These are phyloP conservation scores for Elaeis guineensis DNA, from an alignment of 176 grass and related monocot genomes.

Conservation along the genomic window DNA sequence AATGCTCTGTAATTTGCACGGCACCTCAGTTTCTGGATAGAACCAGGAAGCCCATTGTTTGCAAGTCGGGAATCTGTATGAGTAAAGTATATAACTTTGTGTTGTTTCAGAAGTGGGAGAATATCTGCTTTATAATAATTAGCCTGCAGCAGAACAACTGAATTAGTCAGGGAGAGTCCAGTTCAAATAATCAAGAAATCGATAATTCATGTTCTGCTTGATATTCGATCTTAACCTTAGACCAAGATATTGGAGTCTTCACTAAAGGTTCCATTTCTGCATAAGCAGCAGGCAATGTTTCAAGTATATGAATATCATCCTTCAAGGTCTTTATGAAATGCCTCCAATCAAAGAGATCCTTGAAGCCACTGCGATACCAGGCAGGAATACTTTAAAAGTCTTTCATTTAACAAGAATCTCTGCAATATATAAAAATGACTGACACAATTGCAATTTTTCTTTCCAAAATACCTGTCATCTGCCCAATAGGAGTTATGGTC, in stretches of 20 bases:
- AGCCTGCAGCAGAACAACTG: conserved; percentile 43
- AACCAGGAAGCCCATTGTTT: conserved; percentile 87
- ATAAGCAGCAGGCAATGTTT: conserved; percentile 62
- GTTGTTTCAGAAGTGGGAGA: conserved; percentile 74
- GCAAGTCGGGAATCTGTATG: conserved; percentile 96
- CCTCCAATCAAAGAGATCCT: conserved; percentile 97
- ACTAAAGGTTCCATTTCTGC: conserved; percentile 53
- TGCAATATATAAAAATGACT: too few relatives aligned
- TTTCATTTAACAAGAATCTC: too few relatives aligned
- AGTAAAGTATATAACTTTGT: conserved; percentile 95
- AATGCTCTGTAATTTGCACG: conserved; percentile 81
- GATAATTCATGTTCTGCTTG: conserved; percentile 3
- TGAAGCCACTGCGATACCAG: conserved; percentile 70
- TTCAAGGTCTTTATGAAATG: conserved; percentile 92
- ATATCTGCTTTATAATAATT: conserved; percentile 94
- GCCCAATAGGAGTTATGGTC: conserved; percentile 99
- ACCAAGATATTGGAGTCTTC: conserved; percentile 98
- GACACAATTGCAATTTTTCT: too few relatives aligned
- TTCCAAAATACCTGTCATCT: conserved; percentile 62
- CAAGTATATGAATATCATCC: conserved; percentile 91
- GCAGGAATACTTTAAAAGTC: not conserved
- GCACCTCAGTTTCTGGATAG: conserved; percentile 95
- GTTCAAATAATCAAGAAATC: not conserved
- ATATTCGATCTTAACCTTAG: conserved; percentile 53
- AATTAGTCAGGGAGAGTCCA: conserved; percentile 2